Evolutionary conservation across 1,284 basidiomycete species (phyloP).

Genomic region (Jaminaea rosea): DNA sequence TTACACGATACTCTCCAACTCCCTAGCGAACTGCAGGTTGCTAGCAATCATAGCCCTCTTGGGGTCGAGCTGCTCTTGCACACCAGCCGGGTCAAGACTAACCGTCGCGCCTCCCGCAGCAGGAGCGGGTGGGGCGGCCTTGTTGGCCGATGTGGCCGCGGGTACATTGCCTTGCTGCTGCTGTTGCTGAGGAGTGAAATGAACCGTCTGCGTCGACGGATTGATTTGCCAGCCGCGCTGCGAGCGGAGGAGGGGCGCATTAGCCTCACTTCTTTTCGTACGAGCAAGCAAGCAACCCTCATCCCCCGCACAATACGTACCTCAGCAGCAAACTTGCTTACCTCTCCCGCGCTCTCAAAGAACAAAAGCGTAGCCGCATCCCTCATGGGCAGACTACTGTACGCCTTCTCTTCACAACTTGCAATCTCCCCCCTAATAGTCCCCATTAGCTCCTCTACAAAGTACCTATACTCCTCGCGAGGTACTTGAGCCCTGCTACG

Average conservation of each 20-base stretch:
- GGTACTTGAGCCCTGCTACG: slow-evolving; percentile 70
- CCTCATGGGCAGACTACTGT: slow-evolving; percentile 73
- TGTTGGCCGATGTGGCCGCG: slow-evolving; percentile 9
- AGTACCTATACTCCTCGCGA: slow-evolving; percentile 73
- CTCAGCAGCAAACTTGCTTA: slow-evolving; percentile 67
- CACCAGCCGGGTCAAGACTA: neutral
- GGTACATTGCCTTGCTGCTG: neutral
- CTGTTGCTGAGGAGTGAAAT: slow-evolving; percentile 15
- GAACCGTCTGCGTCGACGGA: slow-evolving; percentile 44
- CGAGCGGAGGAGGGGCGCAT: neutral
- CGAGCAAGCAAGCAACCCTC: neutral
- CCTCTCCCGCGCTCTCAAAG: slow-evolving; percentile 68
- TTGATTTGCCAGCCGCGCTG: slow-evolving; percentile 49
- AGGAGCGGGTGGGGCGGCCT: slow-evolving; percentile 9
- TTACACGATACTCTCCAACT: slow-evolving; percentile 45
- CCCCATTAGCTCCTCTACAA: slow-evolving; percentile 81
- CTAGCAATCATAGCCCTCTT: slow-evolving; percentile 40
- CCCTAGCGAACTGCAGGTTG: slow-evolving; percentile 44
- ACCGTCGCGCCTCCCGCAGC: neutral
- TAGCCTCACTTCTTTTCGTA: neutral
- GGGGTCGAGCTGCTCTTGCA: slow-evolving; percentile 23
- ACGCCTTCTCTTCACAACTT: slow-evolving; percentile 81
- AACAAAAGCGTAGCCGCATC: slow-evolving; percentile 81
- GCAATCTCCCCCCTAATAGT: slow-evolving; percentile 90
- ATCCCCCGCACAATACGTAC: slow-evolving; percentile 17